Conservation (phyloP, 108 stramenopile genomes). For the Nitzschia inconspicua region DNA sequence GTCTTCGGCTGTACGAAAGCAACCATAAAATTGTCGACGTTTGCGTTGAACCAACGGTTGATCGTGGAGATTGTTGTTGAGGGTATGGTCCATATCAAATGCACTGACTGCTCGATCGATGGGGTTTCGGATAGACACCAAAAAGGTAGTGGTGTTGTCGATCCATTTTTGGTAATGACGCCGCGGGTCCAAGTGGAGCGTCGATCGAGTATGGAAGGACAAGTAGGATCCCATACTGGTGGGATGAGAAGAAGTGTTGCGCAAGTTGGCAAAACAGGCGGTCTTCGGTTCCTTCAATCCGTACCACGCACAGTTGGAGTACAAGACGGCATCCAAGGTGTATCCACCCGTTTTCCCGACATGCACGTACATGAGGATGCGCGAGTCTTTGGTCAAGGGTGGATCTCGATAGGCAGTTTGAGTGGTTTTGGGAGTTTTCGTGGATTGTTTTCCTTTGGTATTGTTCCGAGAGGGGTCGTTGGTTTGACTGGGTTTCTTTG, state of each 20-base stretch:
- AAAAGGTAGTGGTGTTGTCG: background rate
- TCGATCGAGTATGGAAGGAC: background rate
- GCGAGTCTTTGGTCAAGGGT: too few relatives aligned
- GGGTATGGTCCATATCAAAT: slow-evolving; percentile 12
- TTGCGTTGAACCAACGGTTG: too few relatives aligned
- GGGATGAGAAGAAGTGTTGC: too few relatives aligned
- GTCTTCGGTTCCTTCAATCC: background rate
- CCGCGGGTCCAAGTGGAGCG: background rate
- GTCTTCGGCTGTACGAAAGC: too few relatives aligned
- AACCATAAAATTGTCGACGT: too few relatives aligned
- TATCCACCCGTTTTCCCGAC: slow-evolving; percentile 25
- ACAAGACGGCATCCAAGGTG: slow-evolving; percentile 12
- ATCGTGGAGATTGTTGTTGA: slow-evolving; percentile 4
- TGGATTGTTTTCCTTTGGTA: too few relatives aligned
- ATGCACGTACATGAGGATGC: slow-evolving; percentile 15
- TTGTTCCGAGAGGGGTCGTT: too few relatives aligned
- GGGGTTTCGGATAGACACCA: slow-evolving; percentile 5
- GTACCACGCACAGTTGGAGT: slow-evolving; percentile 11
- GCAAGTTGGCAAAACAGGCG: too few relatives aligned
- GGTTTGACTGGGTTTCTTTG: too few relatives aligned
- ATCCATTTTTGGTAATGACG: background rate
- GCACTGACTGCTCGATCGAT: slow-evolving; percentile 13
- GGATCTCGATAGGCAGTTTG: too few relatives aligned
- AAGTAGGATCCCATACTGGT: background rate
- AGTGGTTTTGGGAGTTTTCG: too few relatives aligned